These are phyloP conservation scores for Ulota crispa DNA, from an alignment of 225 moss, liverwort and hornwort species.

Conservation along the genomic window DNA sequence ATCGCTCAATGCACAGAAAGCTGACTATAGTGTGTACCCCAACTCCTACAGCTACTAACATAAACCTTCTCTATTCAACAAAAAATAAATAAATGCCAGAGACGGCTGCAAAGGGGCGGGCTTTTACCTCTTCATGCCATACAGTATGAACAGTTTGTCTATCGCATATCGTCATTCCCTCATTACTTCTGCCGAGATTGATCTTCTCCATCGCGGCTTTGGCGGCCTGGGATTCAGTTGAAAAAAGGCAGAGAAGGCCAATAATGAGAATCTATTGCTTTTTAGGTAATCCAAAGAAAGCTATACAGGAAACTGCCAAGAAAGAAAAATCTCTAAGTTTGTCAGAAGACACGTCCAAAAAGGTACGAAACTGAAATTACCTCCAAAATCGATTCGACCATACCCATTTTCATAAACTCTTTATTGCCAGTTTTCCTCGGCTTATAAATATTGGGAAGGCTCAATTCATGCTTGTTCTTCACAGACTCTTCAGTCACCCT, in stretches of 20 bases:
- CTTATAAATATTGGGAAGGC: constrained; percentile 26
- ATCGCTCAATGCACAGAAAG: background rate
- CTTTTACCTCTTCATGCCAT: constrained; percentile 47
- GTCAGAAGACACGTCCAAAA: background rate
- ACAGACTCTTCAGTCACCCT: constrained; percentile 24
- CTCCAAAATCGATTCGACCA: constrained; percentile 57
- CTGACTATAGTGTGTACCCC: background rate
- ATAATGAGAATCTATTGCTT: background rate
- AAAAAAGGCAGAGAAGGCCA: background rate
- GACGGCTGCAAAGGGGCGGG: background rate
- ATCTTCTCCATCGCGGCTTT: constrained; percentile 45
- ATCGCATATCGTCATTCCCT: constrained; percentile 13
- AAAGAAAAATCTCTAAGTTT: background rate
- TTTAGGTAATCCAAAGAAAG: background rate
- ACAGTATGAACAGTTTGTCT: background rate
- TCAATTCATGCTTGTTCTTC: background rate
- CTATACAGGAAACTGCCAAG: background rate
- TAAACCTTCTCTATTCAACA: background rate
- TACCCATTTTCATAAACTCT: constrained; percentile 54
- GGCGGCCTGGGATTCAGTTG: constrained; percentile 45
- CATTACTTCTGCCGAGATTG: background rate
- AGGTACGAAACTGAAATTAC: constrained; percentile 31
- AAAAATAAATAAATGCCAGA: background rate
- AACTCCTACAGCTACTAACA: background rate
- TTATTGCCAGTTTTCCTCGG: background rate